phyloP scores from a whole-genome alignment of 2,329 filamentous ascomycete species.

The Monosporascus cannonballus region DNA sequence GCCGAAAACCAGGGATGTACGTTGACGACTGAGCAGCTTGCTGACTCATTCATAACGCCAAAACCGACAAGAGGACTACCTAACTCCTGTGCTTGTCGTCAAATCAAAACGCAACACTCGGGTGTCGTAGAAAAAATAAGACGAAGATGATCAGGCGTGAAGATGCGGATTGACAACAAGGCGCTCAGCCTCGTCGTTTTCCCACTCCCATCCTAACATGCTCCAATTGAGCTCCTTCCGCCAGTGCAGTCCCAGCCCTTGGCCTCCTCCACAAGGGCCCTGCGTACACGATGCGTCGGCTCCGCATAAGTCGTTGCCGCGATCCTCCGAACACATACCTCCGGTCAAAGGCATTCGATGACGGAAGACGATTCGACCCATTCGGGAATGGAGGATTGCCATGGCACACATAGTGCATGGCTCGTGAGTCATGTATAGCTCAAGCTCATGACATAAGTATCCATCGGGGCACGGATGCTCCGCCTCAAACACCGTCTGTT shows the following conservation, averaged over 20 bases:
- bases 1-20: background rate
- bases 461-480: constrained; percentile 67
- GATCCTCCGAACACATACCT: constrained; percentile 73
- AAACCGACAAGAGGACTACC: constrained; percentile 40
- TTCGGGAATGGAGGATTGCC: constrained; percentile 90
- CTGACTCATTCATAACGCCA: constrained; percentile 18
- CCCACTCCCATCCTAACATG: constrained; percentile 74
- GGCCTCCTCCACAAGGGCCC: constrained; percentile 39
- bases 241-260: constrained; percentile 64
- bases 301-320: constrained; percentile 37
- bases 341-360: constrained; percentile 75
- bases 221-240: constrained; percentile 81
- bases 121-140: constrained; percentile 22
- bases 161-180: constrained; percentile 39
- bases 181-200: constrained; percentile 36
- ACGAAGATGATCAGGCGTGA: constrained; percentile 39
- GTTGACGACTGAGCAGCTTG: background rate
- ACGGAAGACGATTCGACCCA: constrained; percentile 78
- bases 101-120: constrained; percentile 23
- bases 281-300: constrained; percentile 22
- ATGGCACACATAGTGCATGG: constrained; percentile 96
- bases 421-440: constrained; percentile 92
- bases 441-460: constrained; percentile 89
- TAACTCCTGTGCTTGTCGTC: constrained; percentile 41
- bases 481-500: constrained; percentile 55